Conservation (phyloP, 306 rosid genomes). For the Abrus precatorius region DNA sequence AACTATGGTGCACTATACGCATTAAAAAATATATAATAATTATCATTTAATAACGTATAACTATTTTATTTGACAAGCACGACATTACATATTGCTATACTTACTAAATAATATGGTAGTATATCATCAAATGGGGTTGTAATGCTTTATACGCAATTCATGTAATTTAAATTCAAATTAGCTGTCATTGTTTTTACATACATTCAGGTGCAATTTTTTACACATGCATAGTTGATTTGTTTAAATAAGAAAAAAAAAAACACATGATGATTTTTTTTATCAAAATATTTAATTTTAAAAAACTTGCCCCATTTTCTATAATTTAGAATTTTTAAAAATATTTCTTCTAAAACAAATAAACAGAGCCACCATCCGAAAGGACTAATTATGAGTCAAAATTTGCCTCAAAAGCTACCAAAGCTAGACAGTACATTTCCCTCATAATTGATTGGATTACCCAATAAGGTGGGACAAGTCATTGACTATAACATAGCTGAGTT, state of each 20-base stretch:
- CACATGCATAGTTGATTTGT: no score
- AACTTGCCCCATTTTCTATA: no score
- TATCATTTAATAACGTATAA: background rate
- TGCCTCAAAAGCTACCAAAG: background rate
- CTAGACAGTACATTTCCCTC: background rate
- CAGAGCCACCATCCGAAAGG: no score
- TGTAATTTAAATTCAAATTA: background rate
- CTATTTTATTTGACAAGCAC: background rate
- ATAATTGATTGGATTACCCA: background rate
- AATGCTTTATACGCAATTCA: background rate
- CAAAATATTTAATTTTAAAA: no score
- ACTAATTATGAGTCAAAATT: background rate
- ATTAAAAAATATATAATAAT: no score
- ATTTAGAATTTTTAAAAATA: no score
- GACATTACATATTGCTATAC: background rate
- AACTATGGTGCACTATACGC: background rate
- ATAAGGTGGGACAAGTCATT: slow-evolving; percentile 4
- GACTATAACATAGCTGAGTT: background rate
- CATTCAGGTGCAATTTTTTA: background rate
- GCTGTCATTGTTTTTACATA: background rate
- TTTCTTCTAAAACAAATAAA: no score
- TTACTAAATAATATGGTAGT: no score
- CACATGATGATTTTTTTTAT: no score
- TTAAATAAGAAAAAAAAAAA: no score
- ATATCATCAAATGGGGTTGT: background rate